A percentile compares a stretch with the other conserved stretches of the same genome.
phyloP scores from a whole-genome alignment of 306 rosid genomes.

The Betula pendula region DNA sequence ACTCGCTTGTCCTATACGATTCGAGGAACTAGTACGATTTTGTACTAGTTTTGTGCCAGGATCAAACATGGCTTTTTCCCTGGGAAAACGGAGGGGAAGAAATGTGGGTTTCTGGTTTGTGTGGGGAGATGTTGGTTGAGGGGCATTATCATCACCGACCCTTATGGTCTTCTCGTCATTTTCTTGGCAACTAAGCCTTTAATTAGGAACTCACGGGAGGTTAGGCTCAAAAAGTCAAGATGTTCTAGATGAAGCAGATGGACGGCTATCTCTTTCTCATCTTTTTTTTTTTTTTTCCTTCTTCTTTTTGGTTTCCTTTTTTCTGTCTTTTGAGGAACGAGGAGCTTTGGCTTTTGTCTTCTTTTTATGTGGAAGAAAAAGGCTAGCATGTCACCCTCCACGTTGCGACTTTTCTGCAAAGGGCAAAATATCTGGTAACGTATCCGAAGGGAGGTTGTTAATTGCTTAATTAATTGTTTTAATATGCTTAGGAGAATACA shows the following conservation, averaged over 20 bases:
- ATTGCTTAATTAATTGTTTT: background rate
- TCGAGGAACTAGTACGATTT: slow-evolving; percentile 30
- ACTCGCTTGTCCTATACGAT: slow-evolving; percentile 6
- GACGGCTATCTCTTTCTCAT: slow-evolving; percentile 17
- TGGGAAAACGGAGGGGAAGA: slow-evolving; percentile 5
- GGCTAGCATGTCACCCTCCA: slow-evolving; percentile 3
- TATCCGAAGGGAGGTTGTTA: background rate
- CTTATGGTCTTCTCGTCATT: slow-evolving; percentile 25
- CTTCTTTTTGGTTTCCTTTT: too few species aligned
- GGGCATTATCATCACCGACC: slow-evolving; percentile 38
- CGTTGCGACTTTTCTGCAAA: background rate
- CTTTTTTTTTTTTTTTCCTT: background rate
- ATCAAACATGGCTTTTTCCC: slow-evolving; percentile 43
- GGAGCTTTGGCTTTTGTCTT: slow-evolving; percentile 22
- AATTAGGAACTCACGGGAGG: background rate
- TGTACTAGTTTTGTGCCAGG: slow-evolving; percentile 36
- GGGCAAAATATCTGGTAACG: background rate
- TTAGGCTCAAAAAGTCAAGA: slow-evolving; percentile 45
- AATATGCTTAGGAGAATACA: background rate
- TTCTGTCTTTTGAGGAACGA: slow-evolving; percentile 21
- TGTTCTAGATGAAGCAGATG: slow-evolving; percentile 32
- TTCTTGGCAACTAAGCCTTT: slow-evolving; percentile 34
- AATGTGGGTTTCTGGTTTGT: slow-evolving; percentile 4
- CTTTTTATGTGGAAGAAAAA: slow-evolving; percentile 22
- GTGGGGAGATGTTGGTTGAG: slow-evolving; percentile 28